A percentile compares a stretch with the other conserved stretches of the same genome.
These are phyloP conservation scores for Fagus sylvatica DNA, from an alignment of 306 rosid species.

Conservation along the genomic window DNA sequence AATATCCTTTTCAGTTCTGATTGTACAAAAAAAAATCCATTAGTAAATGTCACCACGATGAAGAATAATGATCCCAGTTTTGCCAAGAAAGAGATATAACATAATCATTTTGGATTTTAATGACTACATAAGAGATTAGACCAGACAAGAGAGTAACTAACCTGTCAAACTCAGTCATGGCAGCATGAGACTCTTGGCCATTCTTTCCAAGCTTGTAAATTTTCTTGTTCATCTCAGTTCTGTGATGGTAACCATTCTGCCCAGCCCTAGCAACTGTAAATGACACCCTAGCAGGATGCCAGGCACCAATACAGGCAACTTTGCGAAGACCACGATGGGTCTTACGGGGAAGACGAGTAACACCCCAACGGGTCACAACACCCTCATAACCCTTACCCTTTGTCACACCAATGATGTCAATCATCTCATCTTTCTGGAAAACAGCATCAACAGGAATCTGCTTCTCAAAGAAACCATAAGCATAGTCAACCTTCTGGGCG, in stretches of 20 bases:
- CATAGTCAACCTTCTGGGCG: conserved; percentile 40
- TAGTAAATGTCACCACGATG: no score
- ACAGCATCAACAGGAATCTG: conserved; percentile 73
- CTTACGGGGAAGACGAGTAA: conserved; percentile 85
- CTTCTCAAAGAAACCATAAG: conserved; percentile 48
- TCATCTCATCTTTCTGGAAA: conserved; percentile 91
- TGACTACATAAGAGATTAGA: background rate
- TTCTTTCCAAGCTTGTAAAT: conserved; percentile 43
- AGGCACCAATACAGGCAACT: conserved; percentile 95
- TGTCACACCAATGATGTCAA: conserved; percentile 81
- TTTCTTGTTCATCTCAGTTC: conserved; percentile 74
- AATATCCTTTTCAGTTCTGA: conserved; percentile 75
- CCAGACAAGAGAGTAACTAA: background rate
- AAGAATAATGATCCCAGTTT: background rate
- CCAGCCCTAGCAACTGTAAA: conserved; percentile 94
- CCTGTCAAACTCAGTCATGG: conserved; percentile 50
- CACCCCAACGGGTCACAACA: conserved; percentile 93
- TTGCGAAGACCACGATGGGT: conserved; percentile 89
- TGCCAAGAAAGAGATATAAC: no score
- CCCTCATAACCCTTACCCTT: conserved; percentile 93
- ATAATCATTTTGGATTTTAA: background rate
- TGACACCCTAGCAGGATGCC: conserved; percentile 93
- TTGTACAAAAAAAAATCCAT: background rate
- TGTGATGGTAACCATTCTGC: conserved; percentile 86
- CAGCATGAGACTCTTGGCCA: conserved; percentile 38